A percentile compares a stretch with the other conserved stretches of the same genome.
phyloP scores from a whole-genome alignment of 2,329 filamentous ascomycete genomes.

The Epichloe brachyelytri region DNA sequence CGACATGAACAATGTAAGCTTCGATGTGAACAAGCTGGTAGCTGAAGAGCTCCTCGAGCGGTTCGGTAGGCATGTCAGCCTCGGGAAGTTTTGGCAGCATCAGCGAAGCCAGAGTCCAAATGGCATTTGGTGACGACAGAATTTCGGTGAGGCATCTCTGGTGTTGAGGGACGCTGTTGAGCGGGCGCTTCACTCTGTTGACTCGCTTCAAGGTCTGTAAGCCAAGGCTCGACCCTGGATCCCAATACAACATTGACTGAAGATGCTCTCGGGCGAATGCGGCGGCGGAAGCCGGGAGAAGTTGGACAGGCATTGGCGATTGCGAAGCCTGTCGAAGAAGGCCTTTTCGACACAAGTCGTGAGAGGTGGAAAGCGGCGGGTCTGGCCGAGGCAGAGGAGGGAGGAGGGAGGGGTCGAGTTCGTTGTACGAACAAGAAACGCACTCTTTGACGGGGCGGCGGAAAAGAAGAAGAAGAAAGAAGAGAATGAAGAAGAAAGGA shows the following conservation, averaged over 20 bases:
- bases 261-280: slow-evolving; percentile 81
- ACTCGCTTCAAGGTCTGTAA: slow-evolving; percentile 95
- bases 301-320: slow-evolving; percentile 70
- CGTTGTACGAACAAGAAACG: slow-evolving; percentile 2
- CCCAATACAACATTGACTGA: slow-evolving; percentile 90
- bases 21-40: slow-evolving; percentile 88
- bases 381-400: neutral
- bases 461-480: slow-evolving; percentile 28
- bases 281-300: slow-evolving; percentile 88
- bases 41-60: slow-evolving; percentile 82
- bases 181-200: slow-evolving; percentile 88
- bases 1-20: slow-evolving; percentile 96
- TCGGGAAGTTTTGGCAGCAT: slow-evolving; percentile 88
- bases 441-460: neutral
- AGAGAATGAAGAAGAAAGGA: slow-evolving; percentile 24
- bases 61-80: slow-evolving; percentile 67
- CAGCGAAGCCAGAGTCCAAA: slow-evolving; percentile 87
- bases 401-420: neutral
- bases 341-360: neutral
- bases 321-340: neutral
- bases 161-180: slow-evolving; percentile 95
- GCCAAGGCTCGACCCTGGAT: slow-evolving; percentile 88
- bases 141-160: slow-evolving; percentile 92
- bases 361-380: neutral
- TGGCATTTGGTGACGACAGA: slow-evolving; percentile 75